These are phyloP conservation scores for Xylaria grammica DNA, from an alignment of 495 filamentous ascomycete species.

Conservation along the genomic window DNA sequence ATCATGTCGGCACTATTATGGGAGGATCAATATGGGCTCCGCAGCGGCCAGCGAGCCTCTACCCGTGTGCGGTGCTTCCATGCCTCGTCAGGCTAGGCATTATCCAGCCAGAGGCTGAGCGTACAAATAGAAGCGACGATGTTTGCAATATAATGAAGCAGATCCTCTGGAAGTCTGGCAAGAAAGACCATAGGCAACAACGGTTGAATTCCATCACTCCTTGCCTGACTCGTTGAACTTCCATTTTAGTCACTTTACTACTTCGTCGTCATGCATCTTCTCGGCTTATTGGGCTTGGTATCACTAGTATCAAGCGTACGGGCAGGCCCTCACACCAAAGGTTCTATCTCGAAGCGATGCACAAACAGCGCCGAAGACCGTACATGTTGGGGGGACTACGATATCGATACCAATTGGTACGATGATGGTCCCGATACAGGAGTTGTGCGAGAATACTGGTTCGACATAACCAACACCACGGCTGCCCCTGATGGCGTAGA, in stretches of 20 bases:
- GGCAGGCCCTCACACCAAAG: not conserved
- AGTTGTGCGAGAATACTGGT: constrained; percentile 49
- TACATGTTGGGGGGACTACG: constrained; percentile 30
- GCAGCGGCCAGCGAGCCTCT: not conserved
- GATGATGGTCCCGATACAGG: constrained; percentile 43
- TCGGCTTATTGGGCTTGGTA: not conserved
- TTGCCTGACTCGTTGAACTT: not conserved
- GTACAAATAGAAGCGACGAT: not conserved
- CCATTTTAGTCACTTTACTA: not conserved
- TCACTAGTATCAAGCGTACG: not conserved
- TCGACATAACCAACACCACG: constrained; percentile 46
- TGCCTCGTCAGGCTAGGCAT: not conserved
- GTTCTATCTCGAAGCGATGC: constrained; percentile 13
- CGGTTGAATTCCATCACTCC: not conserved
- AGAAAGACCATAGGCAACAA: not conserved
- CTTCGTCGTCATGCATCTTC: constrained; percentile 1
- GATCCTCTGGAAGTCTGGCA: not conserved
- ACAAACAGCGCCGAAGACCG: constrained; percentile 4
- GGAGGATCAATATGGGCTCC: not conserved
- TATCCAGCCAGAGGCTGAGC: not conserved
- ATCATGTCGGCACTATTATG: not conserved
- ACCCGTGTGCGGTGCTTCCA: not conserved
- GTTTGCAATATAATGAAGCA: not conserved
- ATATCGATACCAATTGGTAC: constrained; percentile 30
- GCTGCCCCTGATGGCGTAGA: constrained; percentile 54